Base-by-base conservation (phyloP, 345 rosid species). In the Brassica nigra region DNA sequence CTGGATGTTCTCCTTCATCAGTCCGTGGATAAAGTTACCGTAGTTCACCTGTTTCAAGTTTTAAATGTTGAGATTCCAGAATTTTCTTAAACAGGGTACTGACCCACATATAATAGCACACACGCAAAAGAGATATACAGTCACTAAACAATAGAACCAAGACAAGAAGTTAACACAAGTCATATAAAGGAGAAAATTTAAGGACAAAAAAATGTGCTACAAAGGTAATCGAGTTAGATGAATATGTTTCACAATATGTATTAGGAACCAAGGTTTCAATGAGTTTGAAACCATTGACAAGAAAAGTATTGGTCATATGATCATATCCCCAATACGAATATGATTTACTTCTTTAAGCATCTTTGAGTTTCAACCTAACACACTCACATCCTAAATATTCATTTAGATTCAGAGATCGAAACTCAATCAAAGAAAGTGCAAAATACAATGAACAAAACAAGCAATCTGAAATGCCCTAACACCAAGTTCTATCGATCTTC, bases 1-100 rank as follows among this genome's bases (percentile, higher is more conserved):
- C 85, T 93, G 98, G 81, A 95, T 82, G 86, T 93, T 95, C 87
- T 95, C 99, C 89, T 91, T 88, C 91, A 79, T 87, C 86, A 93
- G 76, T 37, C 98, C 99, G 52, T 95, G 99, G 87, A 93, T 87
- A 82, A 95, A 95, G 84, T 90, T 91, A 34, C 99, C 94, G 52
- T 91, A 95, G 74, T 89, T 93, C 42, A 95, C 93, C 98, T 91
- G 86, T 70, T 42, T 62, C 47, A 71, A 55, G 59, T 52, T 70
- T 37, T 14, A 68, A 18, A 66, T 58, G 68, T 80, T 58, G 71
- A 68, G 42, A 64, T 75, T 74, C 71, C 72, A 54, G 6, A 49
- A 61, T 0, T 15, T 15, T n/a, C 57, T 66, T 71, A 71, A 63
- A 71, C 42, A 78, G 72, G 59, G 34, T 30, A 66, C 11, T 27